phyloP scores from a whole-genome alignment of 345 rosid genomes.

The Dipteronia dyeriana region DNA sequence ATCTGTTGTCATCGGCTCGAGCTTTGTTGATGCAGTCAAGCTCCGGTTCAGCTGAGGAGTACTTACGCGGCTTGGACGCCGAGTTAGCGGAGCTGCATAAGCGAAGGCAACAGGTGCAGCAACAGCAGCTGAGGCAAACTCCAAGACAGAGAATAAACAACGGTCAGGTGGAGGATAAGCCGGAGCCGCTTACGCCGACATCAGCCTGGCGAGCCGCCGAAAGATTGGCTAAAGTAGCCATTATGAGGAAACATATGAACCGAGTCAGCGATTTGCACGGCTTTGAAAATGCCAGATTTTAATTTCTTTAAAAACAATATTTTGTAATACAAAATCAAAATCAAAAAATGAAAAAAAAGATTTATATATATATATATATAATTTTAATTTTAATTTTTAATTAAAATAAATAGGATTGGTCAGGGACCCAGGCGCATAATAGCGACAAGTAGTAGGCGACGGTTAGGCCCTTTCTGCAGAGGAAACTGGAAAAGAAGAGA shows the following conservation, averaged over 20 bases:
- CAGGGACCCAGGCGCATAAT: slow-evolving; percentile 18
- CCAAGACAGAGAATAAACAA: slow-evolving; percentile 27
- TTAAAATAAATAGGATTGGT: slow-evolving; percentile 9
- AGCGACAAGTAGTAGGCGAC: slow-evolving; percentile 40
- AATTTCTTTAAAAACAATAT: not conserved
- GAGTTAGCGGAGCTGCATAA: slow-evolving; percentile 65
- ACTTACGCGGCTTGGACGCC: slow-evolving; percentile 55
- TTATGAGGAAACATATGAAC: slow-evolving; percentile 86
- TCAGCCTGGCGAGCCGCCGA: slow-evolving; percentile 97
- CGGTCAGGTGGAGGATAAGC: slow-evolving; percentile 39
- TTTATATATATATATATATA: slow-evolving; percentile 11
- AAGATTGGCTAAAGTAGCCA: slow-evolving; percentile 85
- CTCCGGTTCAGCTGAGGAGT: slow-evolving; percentile 44
- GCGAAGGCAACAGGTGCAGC: slow-evolving; percentile 33
- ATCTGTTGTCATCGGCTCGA: slow-evolving; percentile 69
- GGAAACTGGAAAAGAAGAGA: not conserved
- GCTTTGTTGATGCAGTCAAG: slow-evolving; percentile 56
- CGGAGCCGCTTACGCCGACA: slow-evolving; percentile 77
- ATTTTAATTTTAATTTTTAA: not conserved
- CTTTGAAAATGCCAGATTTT: slow-evolving; percentile 90
- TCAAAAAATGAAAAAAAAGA: not conserved
- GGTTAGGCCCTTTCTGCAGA: slow-evolving; percentile 36
- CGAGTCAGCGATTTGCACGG: slow-evolving; percentile 96
- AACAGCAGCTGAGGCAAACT: slow-evolving; percentile 25
- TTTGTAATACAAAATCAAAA: too few species aligned